Base-by-base conservation (phyloP, 2,329 filamentous ascomycete species). In the Madurella fahalii region DNA sequence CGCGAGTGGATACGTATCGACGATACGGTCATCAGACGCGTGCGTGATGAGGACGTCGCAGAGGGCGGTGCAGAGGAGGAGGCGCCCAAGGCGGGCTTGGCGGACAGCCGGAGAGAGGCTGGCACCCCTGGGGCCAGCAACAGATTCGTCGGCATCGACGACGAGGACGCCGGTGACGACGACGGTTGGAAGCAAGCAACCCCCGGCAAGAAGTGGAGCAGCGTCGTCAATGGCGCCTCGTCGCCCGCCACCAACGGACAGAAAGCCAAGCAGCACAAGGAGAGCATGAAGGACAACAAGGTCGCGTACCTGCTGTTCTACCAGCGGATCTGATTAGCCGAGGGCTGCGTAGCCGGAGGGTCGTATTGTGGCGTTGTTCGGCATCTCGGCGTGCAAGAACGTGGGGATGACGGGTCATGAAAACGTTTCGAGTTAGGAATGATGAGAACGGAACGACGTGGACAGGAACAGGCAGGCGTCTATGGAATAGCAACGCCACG, bases 291-390 rank as follows among this genome's bases (percentile, higher is more conserved):
- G 72, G 93, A 97, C 71, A 96, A 93, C 78, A 96, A 95, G 78
- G 93, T 96, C 55, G 94, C 94, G 4, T 99, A 99, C 73, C 83
- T 99, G 62, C 75, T 99, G 67, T 95, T 99, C 74, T 99, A 99
- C 71, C 87, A 96, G 75, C 84, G 84, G 65, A 82, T 94, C 57
- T 82, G 60, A 64, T 42, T 32, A 49, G 31, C 32, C 34, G 11
- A 37, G 2, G 34, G 9, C 8, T 42, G 9, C 44, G 25, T 31
- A 15, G 13, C 15, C 17, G 8, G 25, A 3, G 20, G 13, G 34
- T 37, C 13, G 34, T 37, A 11, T 15, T 37, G 34, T 9, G 34
- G 34, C 34, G 2, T 37, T 37, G 4, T 2, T 15, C 34, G 9
- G 34, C 34, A 37, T 25, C 34, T 37, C 34, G 34, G 34, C 34